phyloP scores from a whole-genome alignment of 768 basidiomycete genomes.

The Pulveroboletus sp. region DNA sequence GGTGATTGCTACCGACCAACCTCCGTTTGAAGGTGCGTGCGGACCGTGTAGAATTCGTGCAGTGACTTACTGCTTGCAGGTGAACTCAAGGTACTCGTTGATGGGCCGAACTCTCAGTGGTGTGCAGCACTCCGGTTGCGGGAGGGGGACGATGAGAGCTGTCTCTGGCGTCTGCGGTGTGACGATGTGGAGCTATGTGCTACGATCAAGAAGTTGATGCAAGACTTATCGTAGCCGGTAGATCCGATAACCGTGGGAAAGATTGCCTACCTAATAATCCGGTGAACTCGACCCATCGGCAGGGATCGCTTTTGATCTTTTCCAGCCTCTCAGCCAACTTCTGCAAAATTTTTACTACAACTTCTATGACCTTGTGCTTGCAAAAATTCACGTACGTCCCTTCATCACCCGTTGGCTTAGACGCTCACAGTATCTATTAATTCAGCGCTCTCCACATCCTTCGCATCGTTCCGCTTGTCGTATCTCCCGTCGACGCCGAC shows the following conservation, averaged over 20 bases:
- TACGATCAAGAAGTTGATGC: slow-evolving; percentile 44
- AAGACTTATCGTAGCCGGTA: slow-evolving; percentile 10
- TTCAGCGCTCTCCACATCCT: slow-evolving; percentile 45
- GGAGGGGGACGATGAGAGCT: slow-evolving; percentile 66
- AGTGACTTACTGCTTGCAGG: slow-evolving; percentile 41
- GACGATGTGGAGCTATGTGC: slow-evolving; percentile 41
- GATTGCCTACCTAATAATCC: background rate
- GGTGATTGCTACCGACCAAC: slow-evolving; percentile 51
- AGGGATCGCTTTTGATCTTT: slow-evolving; percentile 15
- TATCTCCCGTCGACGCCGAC: slow-evolving; percentile 65
- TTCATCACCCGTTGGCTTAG: background rate
- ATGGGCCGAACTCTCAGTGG: slow-evolving; percentile 18
- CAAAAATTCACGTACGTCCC: slow-evolving; percentile 28
- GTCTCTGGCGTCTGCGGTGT: slow-evolving; percentile 69
- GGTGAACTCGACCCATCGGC: slow-evolving; percentile 1
- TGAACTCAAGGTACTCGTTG: slow-evolving; percentile 61
- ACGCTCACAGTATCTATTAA: slow-evolving; percentile 1
- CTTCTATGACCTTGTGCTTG: slow-evolving; percentile 50
- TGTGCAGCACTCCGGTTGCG: slow-evolving; percentile 52
- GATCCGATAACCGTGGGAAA: slow-evolving; percentile 3
- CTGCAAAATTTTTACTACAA: slow-evolving; percentile 8
- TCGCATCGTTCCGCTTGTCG: slow-evolving; percentile 56
- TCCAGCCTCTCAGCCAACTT: background rate
- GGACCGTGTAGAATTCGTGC: background rate
- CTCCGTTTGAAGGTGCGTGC: slow-evolving; percentile 59